Percentiles rank a stretch among this genome's conserved stretches.
Conservation (phyloP, 805 yeast genomes). For the Groenewaldozyma tartarivorans region DNA sequence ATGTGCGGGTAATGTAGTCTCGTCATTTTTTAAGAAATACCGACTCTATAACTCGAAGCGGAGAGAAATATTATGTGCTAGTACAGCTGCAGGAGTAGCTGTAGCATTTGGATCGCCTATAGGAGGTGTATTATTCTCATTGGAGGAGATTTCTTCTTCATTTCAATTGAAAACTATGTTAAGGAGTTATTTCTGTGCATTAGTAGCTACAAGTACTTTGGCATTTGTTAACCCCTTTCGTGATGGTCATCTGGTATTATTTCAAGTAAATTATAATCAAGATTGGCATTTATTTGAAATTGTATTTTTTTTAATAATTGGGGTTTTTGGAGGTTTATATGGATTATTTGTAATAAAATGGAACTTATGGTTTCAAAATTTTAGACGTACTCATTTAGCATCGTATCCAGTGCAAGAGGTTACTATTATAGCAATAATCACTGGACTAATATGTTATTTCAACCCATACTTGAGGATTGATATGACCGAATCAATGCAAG, state of each 20-base stretch:
- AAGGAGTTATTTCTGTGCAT: constrained; percentile 85
- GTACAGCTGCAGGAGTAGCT: constrained; percentile 97
- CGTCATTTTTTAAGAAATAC: constrained; percentile 39
- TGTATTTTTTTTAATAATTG: constrained; percentile 63
- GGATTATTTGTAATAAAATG: constrained; percentile 70
- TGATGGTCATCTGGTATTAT: constrained; percentile 88
- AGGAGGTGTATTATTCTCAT: constrained; percentile 91
- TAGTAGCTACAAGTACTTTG: constrained; percentile 75
- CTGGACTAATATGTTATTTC: constrained; percentile 73
- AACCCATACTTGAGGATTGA: constrained; percentile 74
- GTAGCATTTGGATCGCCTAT: constrained; percentile 97
- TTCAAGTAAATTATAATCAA: constrained; percentile 80
- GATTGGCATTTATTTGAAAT: constrained; percentile 83
- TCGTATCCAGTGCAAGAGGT: constrained; percentile 63
- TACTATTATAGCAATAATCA: constrained; percentile 49
- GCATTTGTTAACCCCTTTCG: constrained; percentile 83
- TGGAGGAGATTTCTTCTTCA: constrained; percentile 78
- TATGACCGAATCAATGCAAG: constrained; percentile 94
- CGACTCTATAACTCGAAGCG: constrained; percentile 27
- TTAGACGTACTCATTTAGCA: constrained; percentile 61
- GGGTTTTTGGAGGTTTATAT: constrained; percentile 84
- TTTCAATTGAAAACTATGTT: constrained; percentile 74
- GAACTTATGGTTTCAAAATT: constrained; percentile 67
- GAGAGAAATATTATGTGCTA: constrained; percentile 67
- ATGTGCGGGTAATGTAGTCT: constrained; percentile 81